phyloP scores from a whole-genome alignment of 768 basidiomycete species.

The Agaricus sinodeliciosus region DNA sequence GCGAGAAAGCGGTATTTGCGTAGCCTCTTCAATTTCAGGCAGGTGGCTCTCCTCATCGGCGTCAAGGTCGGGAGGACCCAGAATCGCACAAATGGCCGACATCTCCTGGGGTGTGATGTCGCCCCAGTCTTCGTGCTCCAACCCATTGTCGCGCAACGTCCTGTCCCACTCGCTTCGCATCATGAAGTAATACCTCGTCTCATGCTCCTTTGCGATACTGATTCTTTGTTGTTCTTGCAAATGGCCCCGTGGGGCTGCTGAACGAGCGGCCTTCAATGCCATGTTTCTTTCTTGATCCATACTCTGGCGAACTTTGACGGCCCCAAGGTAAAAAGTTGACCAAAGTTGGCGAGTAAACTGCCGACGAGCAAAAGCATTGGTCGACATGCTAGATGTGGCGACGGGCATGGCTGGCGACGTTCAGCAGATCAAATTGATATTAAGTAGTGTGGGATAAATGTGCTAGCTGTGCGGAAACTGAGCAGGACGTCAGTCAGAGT shows the following conservation, averaged over 20 bases:
- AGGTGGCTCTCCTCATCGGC: conserved; percentile 21
- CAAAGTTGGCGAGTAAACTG: conserved; percentile 27
- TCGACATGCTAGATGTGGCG: conserved; percentile 9
- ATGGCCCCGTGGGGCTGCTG: conserved; percentile 17
- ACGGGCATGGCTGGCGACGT: conserved; percentile 1
- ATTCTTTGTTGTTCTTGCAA: conserved; percentile 20
- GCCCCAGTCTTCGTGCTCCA: conserved; percentile 38
- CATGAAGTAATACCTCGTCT: conserved; percentile 24
- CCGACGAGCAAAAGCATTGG: conserved; percentile 7
- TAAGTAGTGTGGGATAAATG: too few relatives aligned
- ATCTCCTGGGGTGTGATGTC: conserved; percentile 33
- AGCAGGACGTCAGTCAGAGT: conserved; percentile 20
- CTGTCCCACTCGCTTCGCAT: conserved; percentile 37
- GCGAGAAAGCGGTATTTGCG: conserved; percentile 1
- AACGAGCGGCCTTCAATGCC: conserved; percentile 16
- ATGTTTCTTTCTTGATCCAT: conserved; percentile 19
- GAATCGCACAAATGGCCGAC: conserved; percentile 23
- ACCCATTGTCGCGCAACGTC: conserved; percentile 24
- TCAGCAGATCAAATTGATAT: not conserved
- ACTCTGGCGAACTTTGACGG: conserved; percentile 18
- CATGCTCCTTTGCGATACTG: conserved; percentile 20
- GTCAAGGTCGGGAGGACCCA: conserved; percentile 32
- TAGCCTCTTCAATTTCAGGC: conserved; percentile 12
- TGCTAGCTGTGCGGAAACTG: conserved; percentile 15
- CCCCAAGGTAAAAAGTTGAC: conserved; percentile 28